A percentile compares a stretch with the other conserved stretches of the same genome.
Conservation (phyloP, 768 basidiomycete genomes). For the Leccinum subgranulosum region DNA sequence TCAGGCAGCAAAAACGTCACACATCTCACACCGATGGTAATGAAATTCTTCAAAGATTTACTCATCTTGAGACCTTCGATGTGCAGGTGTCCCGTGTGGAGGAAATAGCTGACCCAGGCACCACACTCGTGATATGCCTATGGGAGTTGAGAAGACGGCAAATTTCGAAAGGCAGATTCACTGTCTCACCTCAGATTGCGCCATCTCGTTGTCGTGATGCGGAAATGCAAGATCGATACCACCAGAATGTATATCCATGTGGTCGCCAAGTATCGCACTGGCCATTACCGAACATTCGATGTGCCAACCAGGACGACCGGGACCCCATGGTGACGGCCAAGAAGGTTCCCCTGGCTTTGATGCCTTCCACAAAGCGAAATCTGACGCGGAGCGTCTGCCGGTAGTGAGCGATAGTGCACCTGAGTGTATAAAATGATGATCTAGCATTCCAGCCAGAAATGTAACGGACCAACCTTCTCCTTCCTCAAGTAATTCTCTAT, state of each 20-base stretch:
- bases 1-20: background rate
- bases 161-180: constrained; percentile 3
- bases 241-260: constrained; percentile 97
- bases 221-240: constrained; percentile 98
- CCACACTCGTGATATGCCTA: constrained; percentile 91
- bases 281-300: constrained; percentile 99
- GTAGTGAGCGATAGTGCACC: constrained; percentile 55
- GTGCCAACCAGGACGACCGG: constrained; percentile 94
- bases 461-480: constrained; percentile 68
- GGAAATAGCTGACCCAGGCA: constrained; percentile 98
- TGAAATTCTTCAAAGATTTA: constrained; percentile 98
- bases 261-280: constrained; percentile 56
- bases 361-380: constrained; percentile 98
- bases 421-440: constrained; percentile 20
- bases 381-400: constrained; percentile 77
- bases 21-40: constrained; percentile 81
- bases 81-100: constrained; percentile 97
- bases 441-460: background rate
- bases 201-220: constrained; percentile 98
- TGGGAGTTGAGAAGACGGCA: constrained; percentile 8
- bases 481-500: constrained; percentile 83
- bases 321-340: constrained; percentile 96
- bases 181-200: constrained; percentile 81
- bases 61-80: constrained; percentile 99
- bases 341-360: constrained; percentile 95